Base-by-base conservation (phyloP, 139 green algal genomes). In the Haematococcus lacustris region DNA sequence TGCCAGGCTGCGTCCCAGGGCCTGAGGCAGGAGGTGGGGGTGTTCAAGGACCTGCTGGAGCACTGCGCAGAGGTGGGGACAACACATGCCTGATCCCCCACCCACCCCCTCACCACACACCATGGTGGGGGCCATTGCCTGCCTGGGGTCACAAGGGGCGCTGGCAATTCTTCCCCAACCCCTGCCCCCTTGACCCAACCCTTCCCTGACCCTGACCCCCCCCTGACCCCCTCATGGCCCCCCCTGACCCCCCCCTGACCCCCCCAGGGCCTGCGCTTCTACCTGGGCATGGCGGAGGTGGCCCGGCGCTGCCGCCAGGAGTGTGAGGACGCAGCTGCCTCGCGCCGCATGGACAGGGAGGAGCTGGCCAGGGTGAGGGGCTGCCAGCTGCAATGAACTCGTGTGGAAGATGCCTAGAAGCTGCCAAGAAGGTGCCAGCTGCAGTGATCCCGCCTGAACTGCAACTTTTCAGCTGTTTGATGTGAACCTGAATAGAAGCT, bases 231-330 rank as follows among this genome's bases (percentile, higher is more conserved):
- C n/a, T n/a, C n/a, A n/a, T n/a, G n/a, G n/a, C n/a, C n/a, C n/a
- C n/a, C n/a, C n/a, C n/a, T n/a, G n/a, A n/a, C n/a, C n/a, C n/a
- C n/a, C n/a, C n/a, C n/a, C n/a, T n/a, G n/a, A n/a, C n/a, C n/a
- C n/a, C n/a, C n/a, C 13, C 68, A 95, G 80, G 91, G 91, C 3
- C 76, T 96, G 76, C 78, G 89, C 68, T 96, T 96, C 74, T 96
- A 95, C 85, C 85, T 90, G 65, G 86, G 83, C 66, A 85, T 93
- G 78, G 82, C 90, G 79, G 88, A 38, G 75, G 35, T 88, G 51
- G 90, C 97, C 47, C 80, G 71, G 25, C 73, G 78, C n/a, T 75
- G 90, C 75, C 73, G 78, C 68, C 91, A 96, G 86, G 91, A 97
- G 78, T 85, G 79, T 33, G 82, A 85, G 30, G 91, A 95, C 80